Percentiles rank a stretch among this genome's conserved stretches.
Evolutionary conservation across 352 stramenopile genomes (phyloP).

Genomic region (Thalassiosira exigua): DNA sequence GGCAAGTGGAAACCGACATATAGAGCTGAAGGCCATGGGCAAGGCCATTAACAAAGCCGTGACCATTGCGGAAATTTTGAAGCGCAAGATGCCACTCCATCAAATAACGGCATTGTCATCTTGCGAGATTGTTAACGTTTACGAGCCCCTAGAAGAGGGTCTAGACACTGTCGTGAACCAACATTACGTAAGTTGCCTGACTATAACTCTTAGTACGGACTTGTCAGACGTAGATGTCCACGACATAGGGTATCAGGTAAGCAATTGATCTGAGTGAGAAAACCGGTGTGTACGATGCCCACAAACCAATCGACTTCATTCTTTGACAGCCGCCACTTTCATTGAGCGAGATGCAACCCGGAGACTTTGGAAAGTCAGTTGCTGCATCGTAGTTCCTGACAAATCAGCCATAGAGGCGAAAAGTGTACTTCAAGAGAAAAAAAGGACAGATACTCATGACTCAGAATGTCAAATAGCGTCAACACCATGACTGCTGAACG

Average conservation of each 20-base stretch:
- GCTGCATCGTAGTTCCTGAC: constrained; percentile 6
- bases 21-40: constrained; percentile 85
- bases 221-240: constrained; percentile 62
- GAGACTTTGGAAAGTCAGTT: constrained; percentile 56
- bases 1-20: constrained; percentile 60
- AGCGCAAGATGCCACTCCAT: constrained; percentile 83
- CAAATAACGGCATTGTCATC: constrained; percentile 79
- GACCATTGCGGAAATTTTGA: constrained; percentile 85
- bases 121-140: constrained; percentile 83
- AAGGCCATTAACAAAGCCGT: constrained; percentile 86
- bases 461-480: constrained; percentile 16
- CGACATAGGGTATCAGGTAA: constrained; percentile 81
- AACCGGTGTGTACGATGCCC: background rate
- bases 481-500: constrained; percentile 15
- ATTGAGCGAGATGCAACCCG: constrained; percentile 73
- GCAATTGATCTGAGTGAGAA: background rate
- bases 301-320: constrained; percentile 6
- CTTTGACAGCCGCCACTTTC: constrained; percentile 52
- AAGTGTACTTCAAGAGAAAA: background rate
- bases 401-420: background rate
- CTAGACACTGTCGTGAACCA: constrained; percentile 77
- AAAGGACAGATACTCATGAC: background rate
- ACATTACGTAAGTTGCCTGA: constrained; percentile 81
- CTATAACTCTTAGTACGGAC: constrained; percentile 71
- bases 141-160: constrained; percentile 84